Percentiles rank a stretch among this genome's conserved stretches.
Conservation (phyloP, 108 stramenopile genomes). For the Cylindrotheca closterium region DNA sequence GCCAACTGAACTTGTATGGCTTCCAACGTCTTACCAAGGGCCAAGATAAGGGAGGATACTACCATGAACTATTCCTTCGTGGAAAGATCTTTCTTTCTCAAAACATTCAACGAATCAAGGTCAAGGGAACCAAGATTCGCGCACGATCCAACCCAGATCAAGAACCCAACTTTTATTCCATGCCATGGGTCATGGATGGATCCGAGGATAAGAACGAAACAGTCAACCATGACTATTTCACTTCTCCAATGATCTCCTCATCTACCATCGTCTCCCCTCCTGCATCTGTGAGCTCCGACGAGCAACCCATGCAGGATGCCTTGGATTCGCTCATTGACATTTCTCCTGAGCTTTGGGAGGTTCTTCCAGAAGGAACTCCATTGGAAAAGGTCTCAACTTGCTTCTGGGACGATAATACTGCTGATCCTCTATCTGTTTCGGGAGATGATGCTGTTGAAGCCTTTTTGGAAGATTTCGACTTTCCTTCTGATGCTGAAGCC, state of each 20-base stretch:
- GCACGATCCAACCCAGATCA: slow-evolving; percentile 72
- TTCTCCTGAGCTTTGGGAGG: background rate
- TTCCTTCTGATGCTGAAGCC: background rate
- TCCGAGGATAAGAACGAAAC: background rate
- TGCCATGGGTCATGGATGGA: slow-evolving; percentile 55
- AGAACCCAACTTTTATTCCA: slow-evolving; percentile 77
- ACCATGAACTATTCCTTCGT: slow-evolving; percentile 79
- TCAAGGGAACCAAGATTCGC: slow-evolving; percentile 81
- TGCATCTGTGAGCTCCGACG: background rate
- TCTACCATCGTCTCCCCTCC: too few species aligned
- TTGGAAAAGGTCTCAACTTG: too few species aligned
- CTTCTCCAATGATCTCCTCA: too few species aligned
- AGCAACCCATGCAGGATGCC: background rate
- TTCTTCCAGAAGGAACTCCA: too few species aligned
- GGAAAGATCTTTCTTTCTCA: slow-evolving; percentile 63
- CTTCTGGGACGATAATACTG: too few species aligned
- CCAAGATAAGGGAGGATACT: slow-evolving; percentile 61
- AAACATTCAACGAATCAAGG: slow-evolving; percentile 68
- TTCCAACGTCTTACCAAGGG: slow-evolving; percentile 80
- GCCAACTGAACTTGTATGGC: slow-evolving; percentile 92
- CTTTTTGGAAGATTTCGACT: slow-evolving; percentile 31
- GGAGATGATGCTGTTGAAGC: slow-evolving; percentile 18
- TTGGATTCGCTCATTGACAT: background rate
- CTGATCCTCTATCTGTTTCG: too few species aligned
- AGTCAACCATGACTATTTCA: too few species aligned